phyloP scores from a whole-genome alignment of 2,329 filamentous ascomycete species.

The Aspergillus persii region DNA sequence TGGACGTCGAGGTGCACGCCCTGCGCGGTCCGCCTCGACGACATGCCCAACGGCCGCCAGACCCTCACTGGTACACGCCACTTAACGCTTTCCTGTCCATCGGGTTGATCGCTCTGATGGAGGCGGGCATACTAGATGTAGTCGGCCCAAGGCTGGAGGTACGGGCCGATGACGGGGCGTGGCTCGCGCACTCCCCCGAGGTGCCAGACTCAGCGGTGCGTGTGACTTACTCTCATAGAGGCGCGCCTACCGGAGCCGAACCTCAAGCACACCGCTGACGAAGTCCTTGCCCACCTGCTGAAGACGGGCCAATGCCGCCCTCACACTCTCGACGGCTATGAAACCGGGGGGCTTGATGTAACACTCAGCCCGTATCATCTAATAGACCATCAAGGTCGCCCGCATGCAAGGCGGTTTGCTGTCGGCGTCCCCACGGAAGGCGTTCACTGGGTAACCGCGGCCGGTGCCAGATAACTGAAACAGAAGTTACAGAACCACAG shows the following conservation, averaged over 20 bases:
- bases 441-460: neutral
- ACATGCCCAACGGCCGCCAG: neutral
- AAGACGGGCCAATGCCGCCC: neutral
- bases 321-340: neutral
- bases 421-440: neutral
- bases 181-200: neutral
- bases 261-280: neutral
- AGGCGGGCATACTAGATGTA: neutral
- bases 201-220: neutral
- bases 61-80: slow-evolving; percentile 2
- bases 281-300: neutral
- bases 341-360: neutral
- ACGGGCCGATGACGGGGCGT: neutral
- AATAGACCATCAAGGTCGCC: neutral
- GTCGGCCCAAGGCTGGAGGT: neutral
- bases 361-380: neutral
- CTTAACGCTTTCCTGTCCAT: slow-evolving; percentile 2
- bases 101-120: slow-evolving; percentile 2
- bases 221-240: neutral
- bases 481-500: too few species aligned
- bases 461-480: neutral
- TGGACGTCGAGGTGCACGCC: neutral
- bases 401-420: neutral
- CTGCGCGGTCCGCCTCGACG: neutral
- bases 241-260: neutral